phyloP scores from a whole-genome alignment of 2,329 filamentous ascomycete genomes.

The Taxawa tesnikishii region DNA sequence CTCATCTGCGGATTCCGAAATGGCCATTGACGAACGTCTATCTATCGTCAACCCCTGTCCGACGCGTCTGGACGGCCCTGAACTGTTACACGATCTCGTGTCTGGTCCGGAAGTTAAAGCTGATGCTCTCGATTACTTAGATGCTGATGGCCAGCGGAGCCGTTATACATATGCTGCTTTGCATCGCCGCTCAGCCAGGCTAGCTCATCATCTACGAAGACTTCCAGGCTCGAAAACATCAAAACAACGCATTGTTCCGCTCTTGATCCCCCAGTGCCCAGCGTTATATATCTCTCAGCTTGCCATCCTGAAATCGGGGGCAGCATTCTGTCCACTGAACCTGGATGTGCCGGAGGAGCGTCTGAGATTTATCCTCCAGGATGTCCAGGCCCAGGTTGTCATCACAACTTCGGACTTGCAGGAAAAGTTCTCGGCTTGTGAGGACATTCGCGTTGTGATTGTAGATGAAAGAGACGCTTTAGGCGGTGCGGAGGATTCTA shows the following conservation, averaged over 20 bases:
- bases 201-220: slow-evolving; percentile 42
- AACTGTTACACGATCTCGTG: slow-evolving; percentile 53
- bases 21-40: slow-evolving; percentile 16
- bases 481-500: neutral
- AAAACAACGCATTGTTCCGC: slow-evolving; percentile 47
- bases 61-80: slow-evolving; percentile 38
- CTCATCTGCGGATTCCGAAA: slow-evolving; percentile 1
- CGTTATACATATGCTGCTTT: slow-evolving; percentile 51
- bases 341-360: slow-evolving; percentile 67
- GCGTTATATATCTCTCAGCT: slow-evolving; percentile 67
- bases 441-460: slow-evolving; percentile 24
- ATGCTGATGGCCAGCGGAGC: slow-evolving; percentile 31
- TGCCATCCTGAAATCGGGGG: slow-evolving; percentile 68
- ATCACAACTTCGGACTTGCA: slow-evolving; percentile 46
- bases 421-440: slow-evolving; percentile 23
- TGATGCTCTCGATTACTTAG: slow-evolving; percentile 53
- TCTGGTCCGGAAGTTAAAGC: slow-evolving; percentile 22
- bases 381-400: slow-evolving; percentile 58
- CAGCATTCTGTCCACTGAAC: slow-evolving; percentile 74
- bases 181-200: slow-evolving; percentile 41
- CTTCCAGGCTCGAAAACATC: slow-evolving; percentile 11
- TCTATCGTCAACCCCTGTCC: slow-evolving; percentile 50
- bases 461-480: slow-evolving; percentile 22
- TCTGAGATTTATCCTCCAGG: slow-evolving; percentile 66
- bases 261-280: slow-evolving; percentile 66